These are phyloP conservation scores for Penicillium tannophilum DNA, from an alignment of 495 filamentous ascomycete species.

Conservation along the genomic window DNA sequence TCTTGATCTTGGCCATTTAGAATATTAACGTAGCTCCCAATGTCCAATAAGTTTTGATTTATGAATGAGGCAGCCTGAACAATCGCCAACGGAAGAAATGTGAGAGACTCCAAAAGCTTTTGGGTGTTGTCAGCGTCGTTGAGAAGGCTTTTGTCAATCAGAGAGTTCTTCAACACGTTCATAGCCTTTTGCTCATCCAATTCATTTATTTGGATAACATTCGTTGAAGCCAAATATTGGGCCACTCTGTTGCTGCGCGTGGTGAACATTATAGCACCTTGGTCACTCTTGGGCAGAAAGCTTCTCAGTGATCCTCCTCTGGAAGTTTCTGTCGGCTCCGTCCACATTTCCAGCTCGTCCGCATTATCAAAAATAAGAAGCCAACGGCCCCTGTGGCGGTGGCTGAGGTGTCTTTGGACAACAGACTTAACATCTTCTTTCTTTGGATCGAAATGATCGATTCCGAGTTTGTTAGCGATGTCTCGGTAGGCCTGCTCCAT, in stretches of 20 bases:
- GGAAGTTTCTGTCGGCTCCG: not conserved
- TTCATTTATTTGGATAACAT: slow-evolving; percentile 30
- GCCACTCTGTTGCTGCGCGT: slow-evolving; percentile 36
- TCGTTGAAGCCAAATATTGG: slow-evolving; percentile 13
- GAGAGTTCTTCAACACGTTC: slow-evolving; percentile 22
- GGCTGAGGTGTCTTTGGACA: slow-evolving; percentile 34
- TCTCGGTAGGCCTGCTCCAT: slow-evolving; percentile 49
- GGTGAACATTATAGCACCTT: slow-evolving; percentile 42
- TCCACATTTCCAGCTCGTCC: slow-evolving; percentile 40
- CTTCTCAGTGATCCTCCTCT: slow-evolving; percentile 7
- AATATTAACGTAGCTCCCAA: slow-evolving; percentile 47
- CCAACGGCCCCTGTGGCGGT: slow-evolving; percentile 31
- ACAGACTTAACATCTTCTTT: slow-evolving; percentile 17
- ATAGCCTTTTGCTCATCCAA: slow-evolving; percentile 28
- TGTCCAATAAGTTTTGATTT: slow-evolving; percentile 40
- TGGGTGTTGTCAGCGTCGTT: slow-evolving; percentile 13
- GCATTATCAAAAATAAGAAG: slow-evolving; percentile 46
- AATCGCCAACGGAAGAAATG: slow-evolving; percentile 44
- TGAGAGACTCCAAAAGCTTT: slow-evolving; percentile 31
- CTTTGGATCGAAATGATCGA: not conserved
- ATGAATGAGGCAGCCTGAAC: slow-evolving; percentile 47
- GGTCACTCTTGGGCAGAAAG: slow-evolving; percentile 29
- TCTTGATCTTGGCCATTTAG: slow-evolving; percentile 44
- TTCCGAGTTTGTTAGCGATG: slow-evolving; percentile 34
- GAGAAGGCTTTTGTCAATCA: slow-evolving; percentile 28